Evolutionary conservation across 2,329 filamentous ascomycete species (phyloP), one percentile per base, ranked within the genome.

Genomic region (Pseudocercospora eumusae): DNA sequence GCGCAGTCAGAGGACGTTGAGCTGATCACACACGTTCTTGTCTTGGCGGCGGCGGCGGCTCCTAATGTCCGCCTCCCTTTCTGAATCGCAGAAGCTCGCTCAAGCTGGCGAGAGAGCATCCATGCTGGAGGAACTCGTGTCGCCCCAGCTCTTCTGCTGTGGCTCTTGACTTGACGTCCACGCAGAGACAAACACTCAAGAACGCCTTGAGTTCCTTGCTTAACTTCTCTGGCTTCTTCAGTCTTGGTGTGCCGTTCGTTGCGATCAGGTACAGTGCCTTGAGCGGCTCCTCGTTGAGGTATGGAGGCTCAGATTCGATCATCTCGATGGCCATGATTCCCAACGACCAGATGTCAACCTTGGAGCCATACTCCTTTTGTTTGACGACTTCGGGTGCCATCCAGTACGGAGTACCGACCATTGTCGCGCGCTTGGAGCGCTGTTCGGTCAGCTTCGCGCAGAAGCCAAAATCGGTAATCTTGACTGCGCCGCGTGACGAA

Each of bases 251-350:
- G 68, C 95, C 95, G 79, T 98, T 98, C 60, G 95, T 99, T 53
- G 95, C 95, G 75, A 99, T 99, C 65, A 99, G 85, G 76, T 96
- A 99, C 52, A 99, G 84, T 7, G 95, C 95, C 83, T 98, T 98
- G 60, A 99, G 85, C 0, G 95, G 95, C 78, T 98, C 93, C 78
- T 98, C 95, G 78, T 98, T 98, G 40, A 98, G 86, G 76, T 99
- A 99, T 0, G 95, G 95, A 5, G 95, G 95, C 77, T 99, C 95
- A 18, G 92, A 96, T 76, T 99, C 95, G 73, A 98, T 98, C 95
- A 99, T 97, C 79, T 99, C 95, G 73, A 99, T 98, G 23, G 95
- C 93, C 95, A 98, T 99, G 79, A 99, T 99, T 73, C 95, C 95
- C 65, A 99, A 82, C 28, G 93, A 97, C 95, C 95, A 99, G 74